Evolutionary conservation across 164 flowering plant genomes (phyloP), one percentile per base, ranked within the genome.

Genomic region (Berberis thunbergii): DNA sequence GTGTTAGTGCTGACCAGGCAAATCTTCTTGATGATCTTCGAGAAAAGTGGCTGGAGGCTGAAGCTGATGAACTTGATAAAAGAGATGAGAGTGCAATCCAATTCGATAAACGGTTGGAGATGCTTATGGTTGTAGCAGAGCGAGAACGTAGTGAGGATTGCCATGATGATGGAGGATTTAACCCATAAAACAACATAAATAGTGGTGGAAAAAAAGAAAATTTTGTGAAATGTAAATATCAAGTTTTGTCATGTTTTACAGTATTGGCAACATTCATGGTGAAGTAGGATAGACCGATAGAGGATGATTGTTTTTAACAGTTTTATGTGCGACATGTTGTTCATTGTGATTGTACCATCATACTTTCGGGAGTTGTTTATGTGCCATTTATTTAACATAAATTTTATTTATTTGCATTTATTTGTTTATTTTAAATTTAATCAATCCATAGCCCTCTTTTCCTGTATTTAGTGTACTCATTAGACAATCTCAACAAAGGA

Each of bases 1-100:
- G 64, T 58, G 70, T 72, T 13, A 85, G 63, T 69, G 49, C 75
- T 3, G 83, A 76, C 66, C 90, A 83, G 73, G 94, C 77, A 50
- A 95, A 95, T 74, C 71, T 91, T 55, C 96, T 95, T 46, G 99
- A 91, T 74, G 99, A 95, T 73, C 64, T 95, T 70, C 78, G 99
- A 54, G 99, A 95, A 62, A 95, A 91, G 70, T 95, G 99, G 99
- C 94, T 95, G 40, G 97, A 91, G 78, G 87, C 89, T 60, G 99
- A 91, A 79, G 99, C 87, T 67, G 96, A 86, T 43, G 97, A 91
- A 78, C 97, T 95, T 41, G 99, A 95, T 74, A 67, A 85, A 82
- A 85, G 99, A 77, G 97, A 95, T 73, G 97, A 91, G 69, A 91
- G 99, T 74, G 99, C 99, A n/a, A 61, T 84, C 26, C 74, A 79